Percentiles rank a stretch among this genome's conserved stretches.
Conservation (phyloP, 176 grass and related monocot species). For the Oryza glaberrima region DNA sequence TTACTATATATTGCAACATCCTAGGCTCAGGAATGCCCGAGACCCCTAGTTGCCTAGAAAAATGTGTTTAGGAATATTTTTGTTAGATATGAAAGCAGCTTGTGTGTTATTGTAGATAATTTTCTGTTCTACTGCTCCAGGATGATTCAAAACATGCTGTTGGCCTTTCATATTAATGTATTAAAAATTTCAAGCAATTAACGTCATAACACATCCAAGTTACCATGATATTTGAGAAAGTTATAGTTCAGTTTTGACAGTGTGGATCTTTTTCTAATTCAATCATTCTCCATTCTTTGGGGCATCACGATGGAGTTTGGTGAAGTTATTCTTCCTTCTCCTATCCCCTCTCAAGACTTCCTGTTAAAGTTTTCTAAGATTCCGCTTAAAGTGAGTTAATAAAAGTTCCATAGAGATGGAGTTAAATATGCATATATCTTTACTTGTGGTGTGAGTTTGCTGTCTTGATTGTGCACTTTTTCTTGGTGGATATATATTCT, state of each 20-base stretch:
- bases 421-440: not conserved
- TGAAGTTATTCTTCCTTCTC: not conserved
- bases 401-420: not conserved
- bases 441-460: not conserved
- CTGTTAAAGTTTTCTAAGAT: not conserved
- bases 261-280: not conserved
- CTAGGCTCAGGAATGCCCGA: not conserved
- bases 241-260: not conserved
- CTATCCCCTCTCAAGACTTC: not conserved
- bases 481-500: not conserved
- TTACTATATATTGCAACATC: not conserved
- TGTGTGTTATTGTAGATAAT: not conserved
- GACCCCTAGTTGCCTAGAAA: too few relatives aligned
- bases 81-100: not conserved
- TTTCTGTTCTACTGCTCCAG: not conserved
- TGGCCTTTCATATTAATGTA: not conserved
- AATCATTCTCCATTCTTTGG: not conserved
- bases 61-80: not conserved
- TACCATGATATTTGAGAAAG: not conserved
- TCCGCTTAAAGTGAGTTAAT: not conserved
- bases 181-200: conserved; percentile 13
- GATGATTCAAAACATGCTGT: not conserved
- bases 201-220: not conserved
- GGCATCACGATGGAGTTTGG: not conserved
- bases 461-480: conserved; percentile 9